phyloP scores from a whole-genome alignment of 805 yeast species.

The Spathaspora sp. region DNA sequence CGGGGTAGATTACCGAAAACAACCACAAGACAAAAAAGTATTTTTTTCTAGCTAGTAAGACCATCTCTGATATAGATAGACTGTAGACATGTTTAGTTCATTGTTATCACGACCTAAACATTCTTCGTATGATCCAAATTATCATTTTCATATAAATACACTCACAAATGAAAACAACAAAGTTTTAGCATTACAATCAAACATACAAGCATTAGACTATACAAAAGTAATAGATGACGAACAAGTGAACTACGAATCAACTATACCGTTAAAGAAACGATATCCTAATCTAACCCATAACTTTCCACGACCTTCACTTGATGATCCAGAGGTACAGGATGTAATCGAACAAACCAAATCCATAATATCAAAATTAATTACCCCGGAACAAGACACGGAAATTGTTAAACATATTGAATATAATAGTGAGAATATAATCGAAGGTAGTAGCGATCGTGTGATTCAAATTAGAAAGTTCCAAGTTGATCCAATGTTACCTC shows the following conservation, averaged over 20 bases:
- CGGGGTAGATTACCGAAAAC: neutral
- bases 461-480: slow-evolving; percentile 65
- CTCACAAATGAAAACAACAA: slow-evolving; percentile 5
- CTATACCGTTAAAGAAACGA: slow-evolving; percentile 53
- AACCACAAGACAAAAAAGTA: slow-evolving; percentile 3
- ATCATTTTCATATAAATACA: neutral
- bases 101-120: slow-evolving; percentile 32
- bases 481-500: slow-evolving; percentile 85
- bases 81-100: slow-evolving; percentile 29
- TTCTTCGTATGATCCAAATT: slow-evolving; percentile 11
- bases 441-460: slow-evolving; percentile 29
- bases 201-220: neutral
- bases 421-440: slow-evolving; percentile 13
- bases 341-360: slow-evolving; percentile 54
- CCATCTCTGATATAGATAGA: neutral
- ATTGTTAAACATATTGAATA: slow-evolving; percentile 26
- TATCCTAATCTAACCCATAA: slow-evolving; percentile 36
- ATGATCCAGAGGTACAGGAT: slow-evolving; percentile 36
- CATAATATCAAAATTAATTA: slow-evolving; percentile 51
- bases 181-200: slow-evolving; percentile 3
- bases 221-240: neutral
- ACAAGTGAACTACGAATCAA: slow-evolving; percentile 45
- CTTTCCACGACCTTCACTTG: slow-evolving; percentile 37
- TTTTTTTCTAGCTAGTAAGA: slow-evolving; percentile 8
- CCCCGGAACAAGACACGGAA: slow-evolving; percentile 32